phyloP scores from a whole-genome alignment of 164 flowering plant genomes.

The Brasenia schreberi region DNA sequence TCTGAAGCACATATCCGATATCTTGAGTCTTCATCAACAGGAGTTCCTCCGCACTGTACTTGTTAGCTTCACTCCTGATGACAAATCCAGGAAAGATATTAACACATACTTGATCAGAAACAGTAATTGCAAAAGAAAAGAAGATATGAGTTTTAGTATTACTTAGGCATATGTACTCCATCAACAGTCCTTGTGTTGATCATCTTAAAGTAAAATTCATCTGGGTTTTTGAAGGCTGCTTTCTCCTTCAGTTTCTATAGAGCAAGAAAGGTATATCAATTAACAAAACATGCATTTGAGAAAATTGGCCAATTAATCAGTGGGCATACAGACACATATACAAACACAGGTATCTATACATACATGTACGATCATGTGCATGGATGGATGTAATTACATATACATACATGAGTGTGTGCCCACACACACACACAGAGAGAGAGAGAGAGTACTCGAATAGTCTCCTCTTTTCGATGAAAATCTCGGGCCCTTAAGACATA shows the following conservation, averaged over 20 bases:
- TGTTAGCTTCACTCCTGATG: conserved; percentile 51
- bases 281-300: not conserved
- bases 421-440: not conserved
- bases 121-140: not conserved
- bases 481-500: conserved; percentile 63
- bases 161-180: conserved; percentile 71
- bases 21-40: conserved; percentile 92
- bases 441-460: conserved; percentile 30
- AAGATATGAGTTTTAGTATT: conserved; percentile 8
- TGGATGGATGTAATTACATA: no score
- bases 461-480: conserved; percentile 59
- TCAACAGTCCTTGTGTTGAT: conserved; percentile 37
- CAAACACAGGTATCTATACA: not conserved
- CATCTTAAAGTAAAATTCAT: conserved; percentile 88
- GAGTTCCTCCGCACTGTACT: conserved; percentile 62
- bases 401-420: not conserved
- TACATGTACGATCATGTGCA: no score
- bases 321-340: not conserved
- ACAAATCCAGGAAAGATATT: not conserved
- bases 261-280: conserved; percentile 3
- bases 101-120: not conserved
- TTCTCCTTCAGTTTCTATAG: conserved; percentile 72
- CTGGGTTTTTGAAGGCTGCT: conserved; percentile 77
- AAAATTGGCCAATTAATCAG: not conserved
- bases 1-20: conserved; percentile 68